Evolutionary conservation across 2,329 filamentous ascomycete species (phyloP), one percentile per base, ranked within the genome.

Genomic region (Alternaria gaisen): DNA sequence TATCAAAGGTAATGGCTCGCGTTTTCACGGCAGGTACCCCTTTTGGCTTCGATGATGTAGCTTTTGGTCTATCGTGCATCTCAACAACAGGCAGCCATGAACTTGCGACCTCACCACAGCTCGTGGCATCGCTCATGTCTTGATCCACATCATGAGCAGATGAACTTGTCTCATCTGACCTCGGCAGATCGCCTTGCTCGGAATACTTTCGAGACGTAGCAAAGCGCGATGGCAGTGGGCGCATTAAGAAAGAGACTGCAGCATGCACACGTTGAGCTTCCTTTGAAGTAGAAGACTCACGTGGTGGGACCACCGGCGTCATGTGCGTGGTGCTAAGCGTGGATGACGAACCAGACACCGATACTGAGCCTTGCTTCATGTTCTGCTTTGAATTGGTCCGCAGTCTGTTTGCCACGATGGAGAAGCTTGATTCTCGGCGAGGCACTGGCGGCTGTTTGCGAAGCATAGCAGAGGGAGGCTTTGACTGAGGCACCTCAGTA

Each of bases 261-360:
- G 66, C 67, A 43, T 67, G 67, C 18, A 61, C 69, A 28, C 70
- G 67, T 54, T 75, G 73, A 41, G 74, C 74, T 64, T 77, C 75
- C 42, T 72, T 74, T 2, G 73, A 76, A 30, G 69, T 67, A 47
- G 73, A 76, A 8, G 75, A 77, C 20, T 75, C 72, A 54, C 75
- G 65, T 10, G 66, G 71, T n/a, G 75, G 74, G 16, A 77, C 68
- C 1, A 46, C 38, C 28, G 68, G 73, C 9, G 69, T 66, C 34
- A 65, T 62, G 12, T 70, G 65, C 42, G 57, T 42, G 28, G 48
- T 55, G 46, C 60, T 63, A 24, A 72, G 61, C 4, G 66, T 66
- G 11, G 72, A 71, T 3, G 70, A 74, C 24, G 71, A 74, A 2
- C 64, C 60, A 9, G 71, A 72, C 12, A 63, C 57, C 7, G 65